Evolutionary conservation across 768 basidiomycete genomes (phyloP).

Genomic region (Chalciporus pseudorubinellus): DNA sequence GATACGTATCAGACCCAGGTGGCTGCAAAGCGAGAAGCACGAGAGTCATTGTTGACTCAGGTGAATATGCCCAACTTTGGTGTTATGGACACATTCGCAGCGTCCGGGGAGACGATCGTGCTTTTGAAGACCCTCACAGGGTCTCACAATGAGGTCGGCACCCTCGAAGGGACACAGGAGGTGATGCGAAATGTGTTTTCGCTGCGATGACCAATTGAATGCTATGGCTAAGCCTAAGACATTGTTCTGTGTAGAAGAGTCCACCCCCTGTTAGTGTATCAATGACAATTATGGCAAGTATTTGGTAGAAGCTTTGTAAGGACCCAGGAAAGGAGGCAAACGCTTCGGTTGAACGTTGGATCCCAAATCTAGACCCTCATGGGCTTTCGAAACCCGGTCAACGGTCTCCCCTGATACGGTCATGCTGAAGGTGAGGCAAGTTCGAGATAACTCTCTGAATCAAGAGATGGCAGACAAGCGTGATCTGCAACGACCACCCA

Average conservation of each 20-base stretch:
- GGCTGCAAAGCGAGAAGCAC: slow-evolving; percentile 38
- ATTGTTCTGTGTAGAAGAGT: too few species aligned
- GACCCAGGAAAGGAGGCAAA: too few species aligned
- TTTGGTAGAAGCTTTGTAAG: too few species aligned
- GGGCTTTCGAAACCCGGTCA: neutral
- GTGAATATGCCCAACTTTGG: slow-evolving; percentile 49
- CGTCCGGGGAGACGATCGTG: slow-evolving; percentile 46
- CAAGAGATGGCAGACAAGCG: neutral
- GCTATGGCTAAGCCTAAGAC: neutral
- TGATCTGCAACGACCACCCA: neutral
- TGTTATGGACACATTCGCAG: slow-evolving; percentile 50
- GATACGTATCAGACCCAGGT: slow-evolving; percentile 40
- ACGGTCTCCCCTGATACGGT: neutral
- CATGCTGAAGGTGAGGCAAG: neutral
- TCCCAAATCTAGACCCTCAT: neutral
- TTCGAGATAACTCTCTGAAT: too few species aligned
- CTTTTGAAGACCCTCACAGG: slow-evolving; percentile 59
- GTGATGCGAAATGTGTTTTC: slow-evolving; percentile 38
- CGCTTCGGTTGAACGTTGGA: neutral
- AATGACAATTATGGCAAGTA: too few species aligned
- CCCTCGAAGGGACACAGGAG: slow-evolving; percentile 70
- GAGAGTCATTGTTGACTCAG: slow-evolving; percentile 45
- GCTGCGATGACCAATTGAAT: slow-evolving; percentile 10
- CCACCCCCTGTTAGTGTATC: too few species aligned
- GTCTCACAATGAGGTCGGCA: slow-evolving; percentile 55